A percentile compares a stretch with the other conserved stretches of the same genome.
Conservation (phyloP, 495 filamentous ascomycete species). For the Talaromyces adpressus region DNA sequence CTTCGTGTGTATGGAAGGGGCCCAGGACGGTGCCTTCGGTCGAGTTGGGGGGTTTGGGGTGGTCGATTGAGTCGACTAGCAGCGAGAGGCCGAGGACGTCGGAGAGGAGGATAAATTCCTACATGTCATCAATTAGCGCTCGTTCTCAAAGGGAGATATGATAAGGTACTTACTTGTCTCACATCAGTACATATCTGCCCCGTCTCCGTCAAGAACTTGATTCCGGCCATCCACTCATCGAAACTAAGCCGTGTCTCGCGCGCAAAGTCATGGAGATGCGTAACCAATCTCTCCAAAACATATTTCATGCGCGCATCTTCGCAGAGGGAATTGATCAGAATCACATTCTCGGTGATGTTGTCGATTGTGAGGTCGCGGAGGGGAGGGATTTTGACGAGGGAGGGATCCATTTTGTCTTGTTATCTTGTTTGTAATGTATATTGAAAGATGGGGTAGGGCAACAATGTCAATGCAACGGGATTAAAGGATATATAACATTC, state of each 20-base stretch:
- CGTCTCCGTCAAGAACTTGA: slow-evolving; percentile 64
- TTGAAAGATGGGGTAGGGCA: background rate
- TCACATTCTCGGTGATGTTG: slow-evolving; percentile 75
- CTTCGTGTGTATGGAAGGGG: slow-evolving; percentile 92
- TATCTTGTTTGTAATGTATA: background rate
- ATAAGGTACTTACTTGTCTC: slow-evolving; percentile 48
- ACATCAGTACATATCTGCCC: slow-evolving; percentile 68
- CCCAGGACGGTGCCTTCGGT: slow-evolving; percentile 90
- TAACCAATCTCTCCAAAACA: slow-evolving; percentile 64
- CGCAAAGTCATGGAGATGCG: slow-evolving; percentile 77
- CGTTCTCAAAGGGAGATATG: too few species aligned
- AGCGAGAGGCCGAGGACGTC: slow-evolving; percentile 86
- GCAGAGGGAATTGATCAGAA: slow-evolving; percentile 66
- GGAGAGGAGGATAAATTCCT: slow-evolving; percentile 93
- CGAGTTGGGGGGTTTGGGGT: slow-evolving; percentile 67
- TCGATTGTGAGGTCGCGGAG: slow-evolving; percentile 72
- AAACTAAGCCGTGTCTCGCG: slow-evolving; percentile 73
- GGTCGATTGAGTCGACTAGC: slow-evolving; percentile 85
- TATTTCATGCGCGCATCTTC: slow-evolving; percentile 60
- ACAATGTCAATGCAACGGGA: background rate
- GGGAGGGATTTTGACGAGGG: slow-evolving; percentile 43
- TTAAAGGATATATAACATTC: too few species aligned
- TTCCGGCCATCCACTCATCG: slow-evolving; percentile 70
- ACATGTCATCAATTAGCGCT: too few species aligned
- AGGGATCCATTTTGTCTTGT: slow-evolving; percentile 40